These are phyloP conservation scores for Boletus sensibilis DNA, from an alignment of 768 basidiomycete genomes.

Conservation along the genomic window DNA sequence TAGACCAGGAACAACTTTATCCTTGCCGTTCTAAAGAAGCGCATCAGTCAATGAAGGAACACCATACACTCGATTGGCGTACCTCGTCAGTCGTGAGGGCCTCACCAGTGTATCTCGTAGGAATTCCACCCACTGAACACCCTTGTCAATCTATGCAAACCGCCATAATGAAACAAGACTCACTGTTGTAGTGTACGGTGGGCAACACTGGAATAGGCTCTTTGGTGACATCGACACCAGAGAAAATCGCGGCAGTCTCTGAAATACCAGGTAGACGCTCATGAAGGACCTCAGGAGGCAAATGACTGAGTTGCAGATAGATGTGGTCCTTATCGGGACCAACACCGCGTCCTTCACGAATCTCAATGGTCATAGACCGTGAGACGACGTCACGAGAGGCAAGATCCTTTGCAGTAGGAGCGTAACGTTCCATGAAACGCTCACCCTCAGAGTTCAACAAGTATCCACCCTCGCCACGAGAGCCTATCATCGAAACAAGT, in stretches of 20 bases:
- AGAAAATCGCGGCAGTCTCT: slow-evolving; percentile 98
- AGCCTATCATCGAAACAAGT: slow-evolving; percentile 51
- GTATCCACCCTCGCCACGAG: slow-evolving; percentile 99
- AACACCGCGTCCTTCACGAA: slow-evolving; percentile 98
- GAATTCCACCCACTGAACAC: slow-evolving; percentile 92
- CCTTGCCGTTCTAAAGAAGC: slow-evolving; percentile 65
- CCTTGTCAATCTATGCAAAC: slow-evolving; percentile 14
- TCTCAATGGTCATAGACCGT: slow-evolving; percentile 98
- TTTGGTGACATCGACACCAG: slow-evolving; percentile 99
- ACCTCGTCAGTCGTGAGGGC: slow-evolving; percentile 82
- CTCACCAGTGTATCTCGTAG: slow-evolving; percentile 97
- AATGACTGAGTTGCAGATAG: slow-evolving; percentile 94
- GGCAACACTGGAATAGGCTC: slow-evolving; percentile 98
- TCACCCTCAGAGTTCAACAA: slow-evolving; percentile 98
- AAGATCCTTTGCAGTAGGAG: slow-evolving; percentile 98
- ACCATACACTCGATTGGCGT: slow-evolving; percentile 1
- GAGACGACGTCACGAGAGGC: slow-evolving; percentile 99
- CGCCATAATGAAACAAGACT: slow-evolving; percentile 32
- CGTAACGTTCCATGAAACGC: slow-evolving; percentile 99
- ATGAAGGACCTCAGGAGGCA: slow-evolving; percentile 92
- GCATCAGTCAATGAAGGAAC: slow-evolving; percentile 1
- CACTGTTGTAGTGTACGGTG: slow-evolving; percentile 98
- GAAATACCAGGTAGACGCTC: slow-evolving; percentile 99
- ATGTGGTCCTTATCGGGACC: slow-evolving; percentile 98
- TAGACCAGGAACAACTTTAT: slow-evolving; percentile 91